Percentiles rank a stretch among this genome's conserved stretches.
phyloP scores from a whole-genome alignment of 192 early-diverging fungal species.

The Fimicolochytrium jonesii region DNA sequence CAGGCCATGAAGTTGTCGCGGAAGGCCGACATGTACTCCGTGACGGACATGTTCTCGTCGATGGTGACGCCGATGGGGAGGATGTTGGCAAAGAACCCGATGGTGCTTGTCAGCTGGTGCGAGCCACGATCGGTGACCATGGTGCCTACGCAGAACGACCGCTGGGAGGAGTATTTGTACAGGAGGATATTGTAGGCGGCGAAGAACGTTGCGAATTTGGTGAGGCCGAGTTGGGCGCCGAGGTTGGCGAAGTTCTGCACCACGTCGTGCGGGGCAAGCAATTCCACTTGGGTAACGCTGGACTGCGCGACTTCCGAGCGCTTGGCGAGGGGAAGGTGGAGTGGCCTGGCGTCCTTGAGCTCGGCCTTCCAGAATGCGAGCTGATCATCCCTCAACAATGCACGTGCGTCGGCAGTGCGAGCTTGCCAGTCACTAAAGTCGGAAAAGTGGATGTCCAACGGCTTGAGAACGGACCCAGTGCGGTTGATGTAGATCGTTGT shows the following conservation, averaged over 20 bases:
- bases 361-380: conserved; percentile 7
- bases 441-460: conserved; percentile 8
- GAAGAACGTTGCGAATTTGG: background rate
- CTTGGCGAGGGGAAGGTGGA: background rate
- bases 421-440: conserved; percentile 18
- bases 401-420: background rate
- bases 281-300: background rate
- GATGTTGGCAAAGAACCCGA: conserved; percentile 3
- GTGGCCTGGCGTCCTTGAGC: background rate
- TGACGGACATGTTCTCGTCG: background rate
- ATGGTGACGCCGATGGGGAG: background rate
- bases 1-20: background rate
- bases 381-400: background rate
- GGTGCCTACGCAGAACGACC: background rate
- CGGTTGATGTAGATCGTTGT: no score
- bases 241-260: background rate
- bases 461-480: background rate
- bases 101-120: background rate
- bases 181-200: background rate
- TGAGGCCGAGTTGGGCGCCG: background rate
- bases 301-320: no score
- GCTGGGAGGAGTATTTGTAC: background rate
- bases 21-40: background rate
- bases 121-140: background rate
- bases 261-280: background rate